Conservation (phyloP, 2,329 filamentous ascomycete genomes). For the Aspergillus caelatus region DNA sequence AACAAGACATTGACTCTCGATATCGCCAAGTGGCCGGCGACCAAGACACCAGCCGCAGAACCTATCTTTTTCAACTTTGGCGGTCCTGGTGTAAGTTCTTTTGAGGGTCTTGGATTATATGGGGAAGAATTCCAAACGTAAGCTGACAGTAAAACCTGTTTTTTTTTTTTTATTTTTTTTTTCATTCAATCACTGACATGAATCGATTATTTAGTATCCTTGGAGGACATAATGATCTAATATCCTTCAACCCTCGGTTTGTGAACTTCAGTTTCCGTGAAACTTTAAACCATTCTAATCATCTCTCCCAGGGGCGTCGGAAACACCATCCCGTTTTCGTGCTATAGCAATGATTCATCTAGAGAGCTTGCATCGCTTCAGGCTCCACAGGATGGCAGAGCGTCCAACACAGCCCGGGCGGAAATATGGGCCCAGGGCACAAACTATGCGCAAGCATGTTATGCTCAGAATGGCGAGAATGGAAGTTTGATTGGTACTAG, state of each 20-base stretch:
- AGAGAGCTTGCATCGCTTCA: background rate
- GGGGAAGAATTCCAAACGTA: background rate
- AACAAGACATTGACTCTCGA: conserved; percentile 11
- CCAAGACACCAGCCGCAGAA: conserved; percentile 8
- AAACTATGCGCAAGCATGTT: conserved; percentile 11
- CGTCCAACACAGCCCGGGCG: background rate
- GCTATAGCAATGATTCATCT: background rate
- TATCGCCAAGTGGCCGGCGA: conserved; percentile 12
- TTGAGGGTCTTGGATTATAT: background rate
- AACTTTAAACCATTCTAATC: background rate
- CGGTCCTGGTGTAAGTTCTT: conserved; percentile 7
- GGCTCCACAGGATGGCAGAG: background rate
- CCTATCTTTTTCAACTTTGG: conserved; percentile 14
- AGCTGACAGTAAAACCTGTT: background rate
- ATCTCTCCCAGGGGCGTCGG: conserved; percentile 4
- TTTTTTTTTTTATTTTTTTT: too few relatives aligned
- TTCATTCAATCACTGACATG: background rate
- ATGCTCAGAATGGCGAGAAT: background rate
- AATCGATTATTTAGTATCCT: conserved; percentile 6
- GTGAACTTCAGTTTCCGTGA: background rate
- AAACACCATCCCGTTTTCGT: conserved; percentile 12
- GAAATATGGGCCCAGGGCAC: conserved; percentile 12
- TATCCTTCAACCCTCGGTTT: conserved; percentile 13
- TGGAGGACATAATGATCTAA: conserved; percentile 13
- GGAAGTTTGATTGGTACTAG: conserved; percentile 13